Percentiles rank a stretch among this genome's conserved stretches.
These are phyloP conservation scores for Pythium insidiosum DNA, from an alignment of 352 stramenopile genomes.

Conservation along the genomic window DNA sequence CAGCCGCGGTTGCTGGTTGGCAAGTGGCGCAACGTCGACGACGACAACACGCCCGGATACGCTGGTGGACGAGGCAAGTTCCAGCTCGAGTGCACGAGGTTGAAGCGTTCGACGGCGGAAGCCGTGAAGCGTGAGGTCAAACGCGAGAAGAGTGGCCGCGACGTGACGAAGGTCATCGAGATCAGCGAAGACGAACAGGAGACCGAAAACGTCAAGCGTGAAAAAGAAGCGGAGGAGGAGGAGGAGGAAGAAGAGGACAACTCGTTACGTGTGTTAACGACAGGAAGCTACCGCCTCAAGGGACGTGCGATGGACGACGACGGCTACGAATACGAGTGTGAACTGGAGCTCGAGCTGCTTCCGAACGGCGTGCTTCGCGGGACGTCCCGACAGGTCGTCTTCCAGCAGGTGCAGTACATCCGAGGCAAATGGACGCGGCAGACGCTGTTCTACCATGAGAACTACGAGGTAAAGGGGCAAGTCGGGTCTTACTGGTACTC, in stretches of 20 bases:
- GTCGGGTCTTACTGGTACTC: constrained; percentile 48
- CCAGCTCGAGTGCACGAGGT: constrained; percentile 15
- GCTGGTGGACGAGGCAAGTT: constrained; percentile 50
- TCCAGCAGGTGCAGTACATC: constrained; percentile 35
- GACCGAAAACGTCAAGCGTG: too few species aligned
- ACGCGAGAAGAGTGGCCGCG: too few species aligned
- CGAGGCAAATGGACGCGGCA: constrained; percentile 28
- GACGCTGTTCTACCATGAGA: constrained; percentile 32
- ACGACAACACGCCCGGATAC: constrained; percentile 31
- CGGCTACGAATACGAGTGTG: constrained; percentile 66
- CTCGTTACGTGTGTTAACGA: constrained; percentile 26
- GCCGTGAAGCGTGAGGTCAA: too few species aligned
- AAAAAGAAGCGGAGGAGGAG: too few species aligned
- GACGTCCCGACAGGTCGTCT: constrained; percentile 42
- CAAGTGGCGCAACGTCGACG: constrained; percentile 58
- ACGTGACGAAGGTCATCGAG: too few species aligned
- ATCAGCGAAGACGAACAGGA: too few species aligned
- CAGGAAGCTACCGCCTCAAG: constrained; percentile 40
- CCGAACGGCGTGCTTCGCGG: constrained; percentile 26
- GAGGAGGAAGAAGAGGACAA: not conserved
- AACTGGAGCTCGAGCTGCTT: constrained; percentile 35
- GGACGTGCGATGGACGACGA: constrained; percentile 56
- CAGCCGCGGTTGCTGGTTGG: constrained; percentile 21
- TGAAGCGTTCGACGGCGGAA: not conserved
- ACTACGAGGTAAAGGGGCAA: constrained; percentile 54